Conservation (phyloP, 176 grass and related monocot genomes). For the Musa itinerans region DNA sequence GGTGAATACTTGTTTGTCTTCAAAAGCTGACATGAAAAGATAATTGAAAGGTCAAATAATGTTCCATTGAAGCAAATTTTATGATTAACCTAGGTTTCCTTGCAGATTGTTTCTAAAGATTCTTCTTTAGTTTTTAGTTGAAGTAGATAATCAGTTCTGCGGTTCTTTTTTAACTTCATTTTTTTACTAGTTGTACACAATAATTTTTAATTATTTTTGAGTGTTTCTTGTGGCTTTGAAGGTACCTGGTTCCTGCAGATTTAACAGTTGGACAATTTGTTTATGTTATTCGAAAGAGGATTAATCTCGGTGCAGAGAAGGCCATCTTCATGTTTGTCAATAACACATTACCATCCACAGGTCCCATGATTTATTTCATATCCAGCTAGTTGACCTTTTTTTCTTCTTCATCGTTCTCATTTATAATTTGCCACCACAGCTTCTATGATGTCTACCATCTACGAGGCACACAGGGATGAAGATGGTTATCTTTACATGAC, state of each 20-base stretch:
- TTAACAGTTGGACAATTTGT: constrained; percentile 77
- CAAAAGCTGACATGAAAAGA: not conserved
- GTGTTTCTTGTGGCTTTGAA: constrained; percentile 8
- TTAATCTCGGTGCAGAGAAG: constrained; percentile 75
- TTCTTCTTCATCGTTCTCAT: not conserved
- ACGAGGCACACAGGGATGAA: constrained; percentile 85
- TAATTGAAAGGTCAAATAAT: not conserved
- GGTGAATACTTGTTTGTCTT: not conserved
- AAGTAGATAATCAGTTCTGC: not conserved
- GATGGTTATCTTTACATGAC: constrained; percentile 96
- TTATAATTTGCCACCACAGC: constrained; percentile 23
- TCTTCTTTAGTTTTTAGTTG: too few species aligned
- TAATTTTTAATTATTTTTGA: not conserved
- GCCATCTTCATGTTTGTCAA: constrained; percentile 94
- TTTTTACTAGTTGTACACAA: not conserved
- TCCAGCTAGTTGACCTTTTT: not conserved
- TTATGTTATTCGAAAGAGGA: constrained; percentile 87
- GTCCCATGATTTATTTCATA: constrained; percentile 8
- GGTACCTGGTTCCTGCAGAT: constrained; percentile 84
- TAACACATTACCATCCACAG: constrained; percentile 64
- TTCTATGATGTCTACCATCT: constrained; percentile 83
- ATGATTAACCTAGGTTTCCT: too few species aligned
- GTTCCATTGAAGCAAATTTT: not conserved
- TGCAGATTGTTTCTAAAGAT: too few species aligned
- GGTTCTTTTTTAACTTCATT: not conserved